Evolutionary conservation across 2,329 filamentous ascomycete genomes (phyloP), one percentile per base, ranked within the genome.

Genomic region (Ramularia endophylla): DNA sequence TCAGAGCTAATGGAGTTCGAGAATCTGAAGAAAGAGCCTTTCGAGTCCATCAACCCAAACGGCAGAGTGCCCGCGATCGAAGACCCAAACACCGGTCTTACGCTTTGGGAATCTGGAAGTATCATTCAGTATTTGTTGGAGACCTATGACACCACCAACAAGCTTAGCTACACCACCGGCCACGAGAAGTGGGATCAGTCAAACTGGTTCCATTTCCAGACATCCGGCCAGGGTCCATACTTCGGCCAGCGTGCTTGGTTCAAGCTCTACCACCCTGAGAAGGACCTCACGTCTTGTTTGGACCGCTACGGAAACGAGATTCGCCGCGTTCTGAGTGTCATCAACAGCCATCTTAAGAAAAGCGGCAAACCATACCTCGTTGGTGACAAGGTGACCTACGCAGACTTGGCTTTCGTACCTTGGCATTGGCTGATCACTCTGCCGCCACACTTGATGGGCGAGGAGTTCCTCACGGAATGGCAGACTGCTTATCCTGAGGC

Each of bases 211-310:
- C 40, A 52, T 28, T 63, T 62, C 47, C 60, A 64, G 36, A 49
- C 59, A 20, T 52, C 44, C n/a, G 58, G 58, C 1, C 61, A 64
- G 40, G 60, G 60, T 1, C 61, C 61, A 0, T 63, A 63, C 44
- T 63, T 64, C 43, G 71, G 70, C 9, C 70, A 73, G 50, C 55
- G 56, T 0, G 58, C 55, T 17, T 72, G 69, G 32, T 72, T 68
- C 53, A 51, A 27, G 5, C 32, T 50, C 22, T 66, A 62, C 40
- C 65, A 72, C 51, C 56, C 55, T 0, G 69, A 73, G 41, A 66
- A 65, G 43, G 33, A 46, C 40, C 15, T 71, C 15, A 57, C 52
- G 0, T 64, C 61, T 8, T 69, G 66, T 3, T 50, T 65, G 9
- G 63, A 70, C 5, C 64, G 70, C 13, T 74, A 72, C 49, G 39